These are phyloP conservation scores for Termitomyces sp. DNA, from an alignment of 768 basidiomycete species.

Conservation along the genomic window DNA sequence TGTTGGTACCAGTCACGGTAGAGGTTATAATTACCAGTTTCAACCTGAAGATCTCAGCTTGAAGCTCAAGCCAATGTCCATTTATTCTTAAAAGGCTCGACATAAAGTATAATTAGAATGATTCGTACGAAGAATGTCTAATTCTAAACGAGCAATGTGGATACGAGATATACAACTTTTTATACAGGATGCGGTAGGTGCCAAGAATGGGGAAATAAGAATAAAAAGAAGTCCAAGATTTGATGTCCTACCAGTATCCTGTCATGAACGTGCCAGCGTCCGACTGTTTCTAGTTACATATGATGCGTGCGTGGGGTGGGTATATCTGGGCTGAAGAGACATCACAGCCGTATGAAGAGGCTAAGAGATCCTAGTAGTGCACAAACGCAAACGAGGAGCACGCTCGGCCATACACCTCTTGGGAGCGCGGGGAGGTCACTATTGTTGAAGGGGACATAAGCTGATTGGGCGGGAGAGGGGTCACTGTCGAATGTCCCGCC, in stretches of 20 bases:
- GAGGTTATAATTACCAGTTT: too few species aligned
- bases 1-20: too few species aligned
- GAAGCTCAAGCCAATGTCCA: too few species aligned
- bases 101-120: not conserved
- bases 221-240: constrained; percentile 2
- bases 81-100: not conserved
- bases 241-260: not conserved
- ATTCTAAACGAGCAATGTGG: constrained; percentile 6
- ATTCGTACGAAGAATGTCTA: not conserved
- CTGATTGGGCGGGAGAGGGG: constrained; percentile 19
- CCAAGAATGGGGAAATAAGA: not conserved
- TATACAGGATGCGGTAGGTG: not conserved
- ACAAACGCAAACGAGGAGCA: constrained; percentile 30
- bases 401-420: constrained; percentile 25
- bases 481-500: constrained; percentile 27
- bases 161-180: not conserved
- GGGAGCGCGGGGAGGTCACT: constrained; percentile 23
- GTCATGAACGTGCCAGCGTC: not conserved
- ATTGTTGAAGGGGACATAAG: constrained; percentile 46
- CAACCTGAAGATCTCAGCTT: too few species aligned
- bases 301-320: not conserved
- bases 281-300: not conserved
- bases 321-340: not conserved
- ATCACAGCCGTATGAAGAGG: constrained; percentile 13
- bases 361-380: constrained; percentile 28